Evolutionary conservation across 371 early-diverging fungal species (phyloP), one percentile per base, ranked within the genome.

Genomic region (Zopfochytrium polystomum): DNA sequence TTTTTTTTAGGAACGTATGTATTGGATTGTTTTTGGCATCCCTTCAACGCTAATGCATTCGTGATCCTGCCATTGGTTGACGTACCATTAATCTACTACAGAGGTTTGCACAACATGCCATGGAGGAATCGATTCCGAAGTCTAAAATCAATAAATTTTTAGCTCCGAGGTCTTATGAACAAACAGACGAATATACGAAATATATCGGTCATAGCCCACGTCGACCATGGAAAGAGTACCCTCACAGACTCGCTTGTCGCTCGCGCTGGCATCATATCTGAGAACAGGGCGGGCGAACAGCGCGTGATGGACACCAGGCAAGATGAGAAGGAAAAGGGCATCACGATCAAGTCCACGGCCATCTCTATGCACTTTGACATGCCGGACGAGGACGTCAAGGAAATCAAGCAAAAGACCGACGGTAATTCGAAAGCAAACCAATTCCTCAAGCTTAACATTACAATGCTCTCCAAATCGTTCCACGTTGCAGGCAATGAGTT

Each of bases 131-230:
- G n/a, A n/a, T n/a, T n/a, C n/a, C n/a, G n/a, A n/a, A n/a, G n/a
- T n/a, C n/a, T n/a, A n/a, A n/a, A n/a, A n/a, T n/a, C n/a, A n/a
- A n/a, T n/a, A n/a, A n/a, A n/a, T n/a, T n/a, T n/a, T n/a, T n/a
- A 84, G 76, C 75, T 87, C 61, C 76, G 84, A 57, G 81, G 32
- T 13, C 73, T 89, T 30, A 89, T 89, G 89, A 80, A 80, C 64
- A 85, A 86, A 61, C 70, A 72, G 69, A 70, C 68, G 74, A 99
- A 99, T 83, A 92, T 99, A 70, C 95, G 99, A 83, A 99, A 99
- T 91, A 99, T 99, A 92, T 96, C 98, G 72, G 99, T 99, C 68
- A 99, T 99, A 86, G 99, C 99, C 75, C 72, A n/a, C n/a, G n/a
- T n/a, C 73, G 80, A 77, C 60, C 80, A 79, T 71, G 80, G 77